Evolutionary conservation across 805 yeast genomes (phyloP), one percentile per base, ranked within the genome.

Genomic region (Pichia californica): DNA sequence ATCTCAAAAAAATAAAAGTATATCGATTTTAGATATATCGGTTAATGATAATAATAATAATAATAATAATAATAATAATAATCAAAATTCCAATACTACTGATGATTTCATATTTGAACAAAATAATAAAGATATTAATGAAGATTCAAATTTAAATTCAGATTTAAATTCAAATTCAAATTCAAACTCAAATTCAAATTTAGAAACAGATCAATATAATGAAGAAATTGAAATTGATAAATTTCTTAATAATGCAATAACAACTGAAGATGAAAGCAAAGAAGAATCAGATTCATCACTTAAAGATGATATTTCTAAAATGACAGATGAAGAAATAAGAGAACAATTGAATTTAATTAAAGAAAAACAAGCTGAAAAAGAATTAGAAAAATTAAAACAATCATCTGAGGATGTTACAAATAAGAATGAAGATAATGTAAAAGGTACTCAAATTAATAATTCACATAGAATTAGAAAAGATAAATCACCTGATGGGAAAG

Each of bases 281-380:
- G 41, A 29, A 23, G 31, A 26, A 16, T 11, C 25, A 9, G 23
- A 31, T 6, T 35, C 15, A 7, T 35, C 18, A 19, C 34, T 26
- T 6, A n/a, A 32, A 23, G 36, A 40, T 10, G 48, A 43, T 19
- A 26, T 49, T 5, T 33, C 44, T 5, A 44, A 46, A 16, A 28
- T 46, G 30, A 46, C 50, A 8, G 50, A 49, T 38, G 52, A 49
- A 38, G 48, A 49, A 31, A 46, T 49, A 19, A 32, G 46, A 25
- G 50, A 46, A 31, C 42, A 46, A 19, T 16, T 49, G 19, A 34
- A 43, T 8, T 5, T 16, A 10, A 44, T 46, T 14, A 44, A 46
- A 15, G 31, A 32, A 20, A 31, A 31, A 41, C 48, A 39, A 46
- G 45, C 26, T 59, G 33, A 23, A 20, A 16, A 31, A 14, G 39